Base-by-base conservation (phyloP, 345 rosid species). In the Abelmoschus esculentus region DNA sequence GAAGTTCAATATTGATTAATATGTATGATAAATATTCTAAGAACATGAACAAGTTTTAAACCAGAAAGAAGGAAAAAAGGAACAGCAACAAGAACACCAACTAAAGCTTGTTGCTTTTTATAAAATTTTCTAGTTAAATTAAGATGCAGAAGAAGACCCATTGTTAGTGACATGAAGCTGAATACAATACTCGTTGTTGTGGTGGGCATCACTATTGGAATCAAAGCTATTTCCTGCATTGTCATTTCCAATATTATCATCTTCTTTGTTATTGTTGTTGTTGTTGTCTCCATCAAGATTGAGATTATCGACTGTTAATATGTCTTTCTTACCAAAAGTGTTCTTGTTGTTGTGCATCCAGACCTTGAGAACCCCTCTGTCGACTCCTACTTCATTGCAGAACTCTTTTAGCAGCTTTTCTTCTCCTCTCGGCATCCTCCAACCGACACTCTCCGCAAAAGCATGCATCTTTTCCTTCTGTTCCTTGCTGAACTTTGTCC, bases 301-400 rank as follows among this genome's bases (percentile, higher is more conserved):
- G 26, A 22, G 26, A 22, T 22, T 22, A 22, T 22, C 26, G 26
- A 22, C 26, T 22, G 26, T 22, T 22, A 22, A 22, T 22, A 17
- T 72, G 70, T 66, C 78, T 63, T 70, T 82, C 71, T 82, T 83
- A 59, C 79, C 80, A n/a, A 78, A 69, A 49, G 68, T 80, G 59
- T 80, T 80, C 80, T 87, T 91, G 76, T 89, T 83, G 69, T 91
- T 91, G 60, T 91, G 95, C 86, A 91, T 89, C 97, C 96, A 89
- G 0, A 89, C 91, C 75, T 86, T 91, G 72, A 91, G 78, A n/a
- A 89, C 91, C 13, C 85, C 81, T 75, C 96, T 86, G 29, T 73
- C 72, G 2, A 91, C 87, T 61, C 93, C 89, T 59, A 83, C 74
- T 44, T 86, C 91, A 15, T 56, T 49, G 80, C 97, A 91, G 56